Evolutionary conservation across 116 monocot genomes (phyloP), one percentile per base, ranked within the genome.

Genomic region (Zostera marina): DNA sequence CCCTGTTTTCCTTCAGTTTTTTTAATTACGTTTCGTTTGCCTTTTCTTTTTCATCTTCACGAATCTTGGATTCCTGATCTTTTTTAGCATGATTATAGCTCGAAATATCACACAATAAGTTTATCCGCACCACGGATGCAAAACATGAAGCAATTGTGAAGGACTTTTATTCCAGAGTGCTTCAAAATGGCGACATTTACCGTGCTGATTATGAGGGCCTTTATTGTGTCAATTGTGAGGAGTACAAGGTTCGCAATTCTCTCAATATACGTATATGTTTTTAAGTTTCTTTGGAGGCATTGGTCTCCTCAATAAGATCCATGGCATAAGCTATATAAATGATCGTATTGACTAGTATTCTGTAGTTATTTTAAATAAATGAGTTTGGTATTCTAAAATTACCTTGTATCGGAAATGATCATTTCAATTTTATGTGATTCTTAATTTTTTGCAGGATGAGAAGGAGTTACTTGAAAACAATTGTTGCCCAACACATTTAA

Each of bases 221-320:
- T 9, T 88, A 96, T 68, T 96, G 96, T 72, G 66, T 96, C 23
- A 85, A 80, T 58, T 96, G 96, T 56, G 96, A 96, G 65, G 96
- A 96, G 72, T 96, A 96, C 63, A 96, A 96, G 96, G 96, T 96
- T 14, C 51, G 20, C 7, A 9, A 42, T 58, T 38, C 41, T 58
- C 13, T 55, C 11, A 11, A 42, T 22, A 5, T 61, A 1, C 32
- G n/a, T n/a, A n/a, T n/a, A 32, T 32, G 32, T 32, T 32, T 32
- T 32, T 32, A 32, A 32, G 32, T 32, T 32, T 32, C 32, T 32
- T 32, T 32, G n/a, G n/a, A n/a, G n/a, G n/a, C n/a, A n/a, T n/a
- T n/a, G n/a, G n/a, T n/a, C n/a, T n/a, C n/a, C n/a, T n/a, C n/a
- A n/a, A n/a, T n/a, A 32, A 32, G 5, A 32, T 32, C 32, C 32